These are phyloP conservation scores for Fusarium sp. DNA, from an alignment of 2,329 filamentous ascomycete species.

Conservation along the genomic window DNA sequence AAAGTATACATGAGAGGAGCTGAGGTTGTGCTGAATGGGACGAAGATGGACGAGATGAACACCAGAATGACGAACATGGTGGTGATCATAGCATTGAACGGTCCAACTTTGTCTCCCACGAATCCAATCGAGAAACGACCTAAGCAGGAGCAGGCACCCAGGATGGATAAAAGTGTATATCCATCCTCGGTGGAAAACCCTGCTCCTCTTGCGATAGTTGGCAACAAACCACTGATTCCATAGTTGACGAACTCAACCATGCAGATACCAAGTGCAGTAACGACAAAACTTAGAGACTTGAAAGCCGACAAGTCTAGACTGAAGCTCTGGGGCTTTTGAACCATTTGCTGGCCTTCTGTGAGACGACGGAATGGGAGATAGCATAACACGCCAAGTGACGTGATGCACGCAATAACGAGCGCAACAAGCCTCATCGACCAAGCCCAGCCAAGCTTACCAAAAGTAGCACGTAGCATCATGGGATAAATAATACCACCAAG, in stretches of 20 bases:
- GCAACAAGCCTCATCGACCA: conserved; percentile 47
- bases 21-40: conserved; percentile 53
- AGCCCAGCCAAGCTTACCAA: conserved; percentile 43
- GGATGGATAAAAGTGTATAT: conserved; percentile 54
- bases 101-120: conserved; percentile 52
- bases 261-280: conserved; percentile 52
- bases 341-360: not conserved
- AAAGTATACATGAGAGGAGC: conserved; percentile 54
- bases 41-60: conserved; percentile 52
- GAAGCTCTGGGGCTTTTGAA: not conserved
- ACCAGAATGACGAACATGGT: conserved; percentile 46
- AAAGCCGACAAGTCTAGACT: conserved; percentile 51
- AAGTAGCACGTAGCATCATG: conserved; percentile 43
- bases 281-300: conserved; percentile 48
- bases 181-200: conserved; percentile 48
- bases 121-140: conserved; percentile 55
- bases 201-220: conserved; percentile 52
- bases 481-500: conserved; percentile 47
- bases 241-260: conserved; percentile 60
- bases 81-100: conserved; percentile 50
- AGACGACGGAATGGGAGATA: conserved; percentile 45
- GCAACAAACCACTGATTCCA: conserved; percentile 54
- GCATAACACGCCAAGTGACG: conserved; percentile 44
- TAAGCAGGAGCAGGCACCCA: conserved; percentile 53
- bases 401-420: conserved; percentile 37